phyloP scores from a whole-genome alignment of 2,329 filamentous ascomycete genomes.

The Rhynchosporium agropyri region DNA sequence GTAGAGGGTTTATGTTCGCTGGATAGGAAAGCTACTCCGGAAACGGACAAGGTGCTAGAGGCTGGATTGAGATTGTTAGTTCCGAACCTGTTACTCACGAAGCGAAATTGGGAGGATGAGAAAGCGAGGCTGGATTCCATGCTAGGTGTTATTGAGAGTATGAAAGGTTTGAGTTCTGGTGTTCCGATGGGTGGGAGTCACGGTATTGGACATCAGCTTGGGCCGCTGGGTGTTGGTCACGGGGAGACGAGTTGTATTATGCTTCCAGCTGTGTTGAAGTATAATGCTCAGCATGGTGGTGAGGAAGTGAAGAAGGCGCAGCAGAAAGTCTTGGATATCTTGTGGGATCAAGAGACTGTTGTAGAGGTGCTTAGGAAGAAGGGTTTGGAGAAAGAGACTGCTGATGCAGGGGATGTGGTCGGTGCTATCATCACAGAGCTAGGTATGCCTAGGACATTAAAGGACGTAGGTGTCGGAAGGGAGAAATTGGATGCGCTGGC shows the following conservation, averaged over 20 bases:
- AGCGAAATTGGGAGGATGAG: constrained; percentile 25
- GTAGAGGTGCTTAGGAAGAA: constrained; percentile 9
- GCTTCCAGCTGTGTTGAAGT: constrained; percentile 55
- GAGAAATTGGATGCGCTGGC: constrained; percentile 54
- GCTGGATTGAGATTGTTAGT: constrained; percentile 34
- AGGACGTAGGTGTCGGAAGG: constrained; percentile 51
- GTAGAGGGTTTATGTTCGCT: constrained; percentile 56
- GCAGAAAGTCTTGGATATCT: constrained; percentile 21
- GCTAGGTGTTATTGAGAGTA: constrained; percentile 20
- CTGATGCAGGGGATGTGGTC: constrained; percentile 54
- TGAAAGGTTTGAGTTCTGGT: constrained; percentile 18
- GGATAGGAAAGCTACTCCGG: constrained; percentile 19
- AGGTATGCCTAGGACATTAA: constrained; percentile 54
- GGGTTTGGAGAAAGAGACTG: constrained; percentile 27
- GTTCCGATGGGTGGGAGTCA: constrained; percentile 22
- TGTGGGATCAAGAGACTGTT: constrained; percentile 12
- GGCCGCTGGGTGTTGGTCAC: constrained; percentile 53
- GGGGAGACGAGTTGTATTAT: constrained; percentile 61
- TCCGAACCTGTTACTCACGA: constrained; percentile 35
- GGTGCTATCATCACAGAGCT: constrained; percentile 53
- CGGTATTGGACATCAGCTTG: constrained; percentile 35
- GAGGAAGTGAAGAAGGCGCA: constrained; percentile 7
- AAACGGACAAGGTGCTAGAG: constrained; percentile 29
- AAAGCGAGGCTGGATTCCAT: constrained; percentile 17
- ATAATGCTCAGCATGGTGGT: constrained; percentile 12